Evolutionary conservation across 169 alveolate genomes (phyloP), one percentile per base, ranked within the genome.

Genomic region (Neospora caninum): DNA sequence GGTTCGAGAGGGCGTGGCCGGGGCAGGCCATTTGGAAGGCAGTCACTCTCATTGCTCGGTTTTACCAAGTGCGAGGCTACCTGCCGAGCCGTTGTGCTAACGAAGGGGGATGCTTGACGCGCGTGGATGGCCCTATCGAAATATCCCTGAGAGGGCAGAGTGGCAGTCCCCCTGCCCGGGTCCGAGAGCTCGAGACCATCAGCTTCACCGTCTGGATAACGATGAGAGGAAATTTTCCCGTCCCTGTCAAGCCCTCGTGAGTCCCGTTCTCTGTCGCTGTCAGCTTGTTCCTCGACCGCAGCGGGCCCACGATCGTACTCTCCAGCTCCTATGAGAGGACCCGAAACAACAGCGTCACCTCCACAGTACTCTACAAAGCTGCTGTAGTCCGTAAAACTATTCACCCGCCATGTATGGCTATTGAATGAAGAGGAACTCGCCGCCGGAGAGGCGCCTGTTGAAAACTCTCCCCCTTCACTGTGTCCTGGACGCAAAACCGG

Each of bases 1-100:
- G 41, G 86, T 0, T 78, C 86, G n/a, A 78, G 86, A 36, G 86
- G 83, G 25, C 83, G 83, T 70, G 83, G 86, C 86, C 86, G 86
- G 29, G 86, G 86, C 86, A 78, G 42, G 41, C 29, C 45, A 1
- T 78, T n/a, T 78, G 86, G 27, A 10, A 13, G 27, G 42, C 10
- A 78, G 29, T 13, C 45, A 78, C 41, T 78, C 10, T 38, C 29
- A 16, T 78, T 43, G 22, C 13, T 0, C 27, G 86, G 86, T 38
- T 78, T 78, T 13, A 0, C 29, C 45, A 78, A 18, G 86, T 78
- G 31, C 0, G 86, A 18, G 2, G 86, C 86, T 2, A 78, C 86
- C 86, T 78, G 86, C 29, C 39, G 41, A 36, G 86, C 39, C 22
- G 86, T 78, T 20, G 9, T 36, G 86, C 86, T 78, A n/a, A 78